Evolutionary conservation across 1,284 basidiomycete species (phyloP).

Genomic region (Veloboletus limbatus): DNA sequence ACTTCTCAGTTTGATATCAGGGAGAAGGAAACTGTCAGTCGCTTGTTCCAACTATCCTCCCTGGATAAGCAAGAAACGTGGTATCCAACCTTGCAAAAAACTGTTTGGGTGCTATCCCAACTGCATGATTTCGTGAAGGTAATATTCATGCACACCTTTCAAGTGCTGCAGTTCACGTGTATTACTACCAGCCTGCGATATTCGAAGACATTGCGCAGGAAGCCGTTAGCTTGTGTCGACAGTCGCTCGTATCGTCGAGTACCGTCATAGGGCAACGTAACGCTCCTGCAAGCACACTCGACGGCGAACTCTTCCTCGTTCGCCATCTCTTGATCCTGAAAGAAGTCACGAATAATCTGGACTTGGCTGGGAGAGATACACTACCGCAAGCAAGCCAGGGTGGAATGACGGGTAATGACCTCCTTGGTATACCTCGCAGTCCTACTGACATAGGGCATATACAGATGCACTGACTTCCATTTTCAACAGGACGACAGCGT

Average conservation of each 20-base stretch:
- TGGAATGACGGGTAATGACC: constrained; percentile 50
- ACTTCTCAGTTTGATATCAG: constrained; percentile 42
- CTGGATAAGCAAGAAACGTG: constrained; percentile 77
- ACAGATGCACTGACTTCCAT: constrained; percentile 73
- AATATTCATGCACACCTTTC: constrained; percentile 19
- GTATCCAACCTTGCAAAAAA: constrained; percentile 85
- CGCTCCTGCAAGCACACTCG: constrained; percentile 48
- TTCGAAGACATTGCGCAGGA: constrained; percentile 95
- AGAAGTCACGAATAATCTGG: constrained; percentile 79
- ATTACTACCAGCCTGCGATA: constrained; percentile 65
- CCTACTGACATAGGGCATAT: constrained; percentile 8
- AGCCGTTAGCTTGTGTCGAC: constrained; percentile 76
- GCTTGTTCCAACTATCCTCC: constrained; percentile 70
- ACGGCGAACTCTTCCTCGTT: constrained; percentile 81
- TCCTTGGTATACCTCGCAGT: background rate
- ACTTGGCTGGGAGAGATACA: constrained; percentile 51
- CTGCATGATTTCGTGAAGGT: constrained; percentile 90
- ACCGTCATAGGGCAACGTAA: constrained; percentile 57
- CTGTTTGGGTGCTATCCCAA: constrained; percentile 85
- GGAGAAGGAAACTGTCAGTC: constrained; percentile 64
- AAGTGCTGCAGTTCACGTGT: constrained; percentile 3
- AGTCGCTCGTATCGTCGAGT: constrained; percentile 72
- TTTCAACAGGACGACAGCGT: constrained; percentile 67
- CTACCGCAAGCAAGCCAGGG: constrained; percentile 38
- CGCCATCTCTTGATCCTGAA: constrained; percentile 90